A percentile compares a stretch with the other conserved stretches of the same genome.
Evolutionary conservation across 179 eudicot species (phyloP).

Genomic region (Silene noctiflora): DNA sequence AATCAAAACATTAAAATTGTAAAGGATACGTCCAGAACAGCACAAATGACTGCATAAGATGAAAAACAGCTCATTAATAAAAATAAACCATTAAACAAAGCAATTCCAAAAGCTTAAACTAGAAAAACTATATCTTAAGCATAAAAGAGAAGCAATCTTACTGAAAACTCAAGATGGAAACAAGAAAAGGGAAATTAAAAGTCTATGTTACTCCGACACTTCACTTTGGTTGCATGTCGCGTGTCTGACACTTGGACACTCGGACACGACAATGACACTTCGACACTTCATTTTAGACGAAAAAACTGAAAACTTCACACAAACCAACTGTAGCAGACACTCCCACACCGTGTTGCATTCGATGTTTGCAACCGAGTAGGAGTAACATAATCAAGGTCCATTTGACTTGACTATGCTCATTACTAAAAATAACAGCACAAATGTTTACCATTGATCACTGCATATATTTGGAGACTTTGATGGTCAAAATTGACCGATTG

Average conservation of each 20-base stretch:
- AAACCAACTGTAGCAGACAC: no score
- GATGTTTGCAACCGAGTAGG: no score
- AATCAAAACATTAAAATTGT: not conserved
- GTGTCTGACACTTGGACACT: no score
- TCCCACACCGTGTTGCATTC: no score
- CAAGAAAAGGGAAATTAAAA: not conserved
- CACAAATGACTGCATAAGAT: conserved; percentile 89
- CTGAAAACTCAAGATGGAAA: not conserved
- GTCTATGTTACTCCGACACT: no score
- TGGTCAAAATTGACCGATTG: not conserved
- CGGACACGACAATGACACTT: no score
- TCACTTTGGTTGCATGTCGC: not conserved
- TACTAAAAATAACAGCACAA: not conserved
- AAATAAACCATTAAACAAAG: not conserved
- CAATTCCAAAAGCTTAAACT: not conserved
- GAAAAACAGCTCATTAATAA: conserved; percentile 22
- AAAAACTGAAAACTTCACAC: no score
- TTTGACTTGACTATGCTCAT: not conserved
- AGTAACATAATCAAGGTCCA: not conserved
- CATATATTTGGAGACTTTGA: no score
- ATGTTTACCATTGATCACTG: no score
- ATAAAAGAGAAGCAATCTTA: conserved; percentile 10
- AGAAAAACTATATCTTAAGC: not conserved
- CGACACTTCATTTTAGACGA: no score
- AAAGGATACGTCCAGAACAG: conserved; percentile 99